Conservation (phyloP, 2,329 filamentous ascomycete species). For the Didymella sp. region DNA sequence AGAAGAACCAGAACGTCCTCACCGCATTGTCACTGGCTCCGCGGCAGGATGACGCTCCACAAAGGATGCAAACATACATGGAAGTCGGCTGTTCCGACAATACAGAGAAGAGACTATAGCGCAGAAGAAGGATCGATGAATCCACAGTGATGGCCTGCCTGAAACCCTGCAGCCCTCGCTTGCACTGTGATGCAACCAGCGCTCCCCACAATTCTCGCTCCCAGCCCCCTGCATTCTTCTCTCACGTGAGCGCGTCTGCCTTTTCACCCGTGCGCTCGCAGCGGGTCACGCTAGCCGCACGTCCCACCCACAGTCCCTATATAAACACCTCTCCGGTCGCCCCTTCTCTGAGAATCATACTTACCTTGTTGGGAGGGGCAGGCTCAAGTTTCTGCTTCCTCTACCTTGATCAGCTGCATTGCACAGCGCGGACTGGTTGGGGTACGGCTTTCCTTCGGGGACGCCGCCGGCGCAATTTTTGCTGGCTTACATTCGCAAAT, state of each 20-base stretch:
- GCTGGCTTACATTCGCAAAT: slow-evolving; percentile 27
- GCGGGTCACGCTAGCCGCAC: neutral
- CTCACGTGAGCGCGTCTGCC: slow-evolving; percentile 2
- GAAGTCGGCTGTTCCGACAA: neutral
- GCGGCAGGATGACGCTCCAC: neutral
- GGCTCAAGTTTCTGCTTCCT: slow-evolving; percentile 42
- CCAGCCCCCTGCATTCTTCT: neutral
- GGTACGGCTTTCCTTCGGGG: slow-evolving; percentile 46
- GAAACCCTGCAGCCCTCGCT: neutral
- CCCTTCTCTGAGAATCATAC: slow-evolving; percentile 23
- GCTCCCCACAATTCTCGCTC: neutral
- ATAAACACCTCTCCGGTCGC: slow-evolving; percentile 1
- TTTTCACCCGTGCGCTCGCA: neutral
- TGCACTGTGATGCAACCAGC: neutral
- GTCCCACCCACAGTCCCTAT: neutral
- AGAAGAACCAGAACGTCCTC: slow-evolving; percentile 4
- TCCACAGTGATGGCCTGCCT: neutral
- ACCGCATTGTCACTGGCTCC: slow-evolving; percentile 2
- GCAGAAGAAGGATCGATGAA: neutral
- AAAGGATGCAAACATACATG: neutral
- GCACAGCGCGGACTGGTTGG: slow-evolving; percentile 47
- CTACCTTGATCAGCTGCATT: slow-evolving; percentile 45
- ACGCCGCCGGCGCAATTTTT: slow-evolving; percentile 45
- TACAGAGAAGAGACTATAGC: neutral
- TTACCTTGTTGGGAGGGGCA: slow-evolving; percentile 46